Base-by-base conservation (phyloP, 352 stramenopile genomes). In the Phytophthora uliginosa region DNA sequence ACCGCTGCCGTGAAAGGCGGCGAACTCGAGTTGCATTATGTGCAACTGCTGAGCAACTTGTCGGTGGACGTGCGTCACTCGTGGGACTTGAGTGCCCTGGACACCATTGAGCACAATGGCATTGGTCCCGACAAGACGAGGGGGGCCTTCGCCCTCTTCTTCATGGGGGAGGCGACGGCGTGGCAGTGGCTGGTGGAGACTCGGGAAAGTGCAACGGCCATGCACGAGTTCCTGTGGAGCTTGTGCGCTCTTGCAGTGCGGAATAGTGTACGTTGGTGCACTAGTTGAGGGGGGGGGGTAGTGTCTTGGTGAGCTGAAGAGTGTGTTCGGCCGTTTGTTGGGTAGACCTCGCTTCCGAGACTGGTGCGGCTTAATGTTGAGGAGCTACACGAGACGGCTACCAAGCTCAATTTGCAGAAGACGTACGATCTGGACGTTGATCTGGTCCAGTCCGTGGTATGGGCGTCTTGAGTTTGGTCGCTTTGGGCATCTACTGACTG, bases 221-320 rank as follows among this genome's bases (percentile, higher is more conserved):
- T 94, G 85, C 76, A 88, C 33, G 87, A 94, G 66, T 94, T 94
- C 56, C 72, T 93, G 0, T 94, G 87, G 87, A 89, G 74, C 24
- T 26, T 94, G n/a, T 89, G 82, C 31, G 85, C 85, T 22, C 69
- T 92, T 7, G 64, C 64, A 10, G 63, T 89, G 18, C 81, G 91
- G 56, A 84, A 90, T 61, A 81, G 84, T 71, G 83, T 87, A 56
- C 22, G 63, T 50, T 40, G 8, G 34, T 10, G 34, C 7, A 40
- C 8, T 40, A 31, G 34, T 40, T 47, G 22, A 15, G 57, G 40
- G 12, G 1, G 40, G 6, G 12, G 18, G 42, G 42, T 22, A 26
- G 17, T 52, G 17, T 47, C 40, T 34, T 20, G 24, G 50, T 63
- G 4, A 5, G 18, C 38, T n/a, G 22, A 50, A 5, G 15, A 2